phyloP scores from a whole-genome alignment of 805 yeast species.

The Naumovozyma baii region DNA sequence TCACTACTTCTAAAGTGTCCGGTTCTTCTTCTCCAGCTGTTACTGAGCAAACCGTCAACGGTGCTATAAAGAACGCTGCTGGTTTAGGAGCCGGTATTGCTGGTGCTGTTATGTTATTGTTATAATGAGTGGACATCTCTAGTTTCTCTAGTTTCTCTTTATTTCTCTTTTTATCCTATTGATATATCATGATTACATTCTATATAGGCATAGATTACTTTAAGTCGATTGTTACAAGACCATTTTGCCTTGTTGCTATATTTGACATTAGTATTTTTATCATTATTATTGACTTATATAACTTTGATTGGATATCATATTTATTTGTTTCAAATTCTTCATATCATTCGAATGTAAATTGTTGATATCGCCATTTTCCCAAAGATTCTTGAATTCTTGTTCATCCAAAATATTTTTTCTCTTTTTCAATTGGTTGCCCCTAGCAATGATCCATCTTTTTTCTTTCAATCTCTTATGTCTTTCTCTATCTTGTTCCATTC shows the following conservation, averaged over 20 bases:
- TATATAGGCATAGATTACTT: too few species aligned
- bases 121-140: too few species aligned
- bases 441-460: constrained; percentile 51
- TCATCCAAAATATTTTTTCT: constrained; percentile 31
- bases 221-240: too few species aligned
- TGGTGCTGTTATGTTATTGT: constrained; percentile 8
- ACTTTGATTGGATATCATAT: constrained; percentile 43
- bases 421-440: constrained; percentile 1
- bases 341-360: constrained; percentile 39
- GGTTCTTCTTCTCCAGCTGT: constrained; percentile 1
- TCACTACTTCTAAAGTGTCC: too few species aligned
- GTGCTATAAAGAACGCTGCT: constrained; percentile 6
- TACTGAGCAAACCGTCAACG: constrained; percentile 8
- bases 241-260: too few species aligned
- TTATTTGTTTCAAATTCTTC: constrained; percentile 44
- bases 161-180: too few species aligned
- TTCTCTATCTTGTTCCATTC: constrained; percentile 93
- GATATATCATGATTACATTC: too few species aligned
- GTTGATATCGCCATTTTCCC: constrained; percentile 27
- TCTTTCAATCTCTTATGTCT: constrained; percentile 80
- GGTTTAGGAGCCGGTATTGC: constrained; percentile 8
- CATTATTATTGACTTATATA: constrained; percentile 21
- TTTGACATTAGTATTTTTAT: too few species aligned
- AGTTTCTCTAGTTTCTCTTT: too few species aligned
- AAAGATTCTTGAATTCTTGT: constrained; percentile 41